Conservation (phyloP, 345 rosid genomes). For the Citrus unshiu region DNA sequence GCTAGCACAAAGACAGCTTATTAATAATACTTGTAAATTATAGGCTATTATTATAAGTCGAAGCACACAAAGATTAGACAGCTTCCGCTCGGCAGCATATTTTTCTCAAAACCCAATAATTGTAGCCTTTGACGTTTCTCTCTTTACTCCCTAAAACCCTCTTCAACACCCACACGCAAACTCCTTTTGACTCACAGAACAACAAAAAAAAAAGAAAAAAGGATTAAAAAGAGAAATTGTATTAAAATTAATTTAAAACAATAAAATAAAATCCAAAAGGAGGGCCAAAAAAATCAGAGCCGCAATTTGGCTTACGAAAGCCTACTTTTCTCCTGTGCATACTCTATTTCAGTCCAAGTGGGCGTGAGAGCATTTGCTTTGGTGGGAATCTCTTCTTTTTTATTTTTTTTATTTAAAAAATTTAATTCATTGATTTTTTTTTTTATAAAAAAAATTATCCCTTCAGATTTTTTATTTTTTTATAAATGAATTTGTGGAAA, state of each 20-base stretch:
- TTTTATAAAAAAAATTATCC: background rate
- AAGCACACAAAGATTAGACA: constrained; percentile 13
- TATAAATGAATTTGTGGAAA: background rate
- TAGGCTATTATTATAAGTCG: background rate
- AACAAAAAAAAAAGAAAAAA: background rate
- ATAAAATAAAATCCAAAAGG: background rate
- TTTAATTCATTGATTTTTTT: background rate
- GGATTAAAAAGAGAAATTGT: background rate
- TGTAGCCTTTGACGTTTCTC: constrained; percentile 61
- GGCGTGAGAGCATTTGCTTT: background rate
- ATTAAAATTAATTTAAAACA: background rate
- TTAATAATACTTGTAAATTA: background rate
- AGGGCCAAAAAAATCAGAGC: constrained; percentile 21
- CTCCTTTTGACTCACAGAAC: constrained; percentile 43
- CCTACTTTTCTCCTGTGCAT: constrained; percentile 20
- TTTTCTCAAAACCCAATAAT: constrained; percentile 53
- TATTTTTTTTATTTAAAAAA: background rate
- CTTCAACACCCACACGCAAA: constrained; percentile 60
- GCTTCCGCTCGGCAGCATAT: constrained; percentile 24
- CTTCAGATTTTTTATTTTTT: background rate
- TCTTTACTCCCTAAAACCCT: constrained; percentile 31
- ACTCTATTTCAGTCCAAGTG: constrained; percentile 17
- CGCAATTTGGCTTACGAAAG: constrained; percentile 44
- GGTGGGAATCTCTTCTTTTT: background rate
- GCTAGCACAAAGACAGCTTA: no score